Evolutionary conservation across 305 asterid genomes (phyloP).

Genomic region (Fraxinus velutina): DNA sequence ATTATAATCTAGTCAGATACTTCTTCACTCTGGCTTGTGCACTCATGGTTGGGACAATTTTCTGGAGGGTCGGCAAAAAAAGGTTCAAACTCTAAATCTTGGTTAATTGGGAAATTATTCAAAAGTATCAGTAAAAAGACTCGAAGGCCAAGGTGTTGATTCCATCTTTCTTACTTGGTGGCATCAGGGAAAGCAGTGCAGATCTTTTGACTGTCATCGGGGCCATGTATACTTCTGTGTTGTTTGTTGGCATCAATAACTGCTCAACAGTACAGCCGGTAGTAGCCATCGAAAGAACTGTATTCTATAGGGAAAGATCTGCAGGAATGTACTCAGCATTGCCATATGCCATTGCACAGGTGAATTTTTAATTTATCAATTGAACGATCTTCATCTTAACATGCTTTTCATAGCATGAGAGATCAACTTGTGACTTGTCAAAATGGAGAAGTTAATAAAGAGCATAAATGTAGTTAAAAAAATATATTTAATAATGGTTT

Average conservation of each 20-base stretch:
- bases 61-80: constrained; percentile 55
- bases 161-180: constrained; percentile 13
- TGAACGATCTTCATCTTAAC: background rate
- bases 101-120: background rate
- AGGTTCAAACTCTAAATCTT: constrained; percentile 20
- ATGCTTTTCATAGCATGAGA: background rate
- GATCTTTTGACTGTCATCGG: constrained; percentile 55
- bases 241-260: constrained; percentile 59
- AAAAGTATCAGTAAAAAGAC: background rate
- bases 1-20: constrained; percentile 60
- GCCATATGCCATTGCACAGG: constrained; percentile 75
- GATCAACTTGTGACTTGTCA: background rate
- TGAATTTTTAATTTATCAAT: constrained; percentile 5
- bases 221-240: constrained; percentile 56
- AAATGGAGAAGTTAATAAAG: background rate
- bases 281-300: constrained; percentile 56
- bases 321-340: constrained; percentile 69
- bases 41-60: constrained; percentile 53
- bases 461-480: background rate
- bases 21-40: constrained; percentile 61
- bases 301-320: constrained; percentile 62
- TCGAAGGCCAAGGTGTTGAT: background rate
- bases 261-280: constrained; percentile 60
- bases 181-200: constrained; percentile 34
- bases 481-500: background rate